Conservation (phyloP, 495 filamentous ascomycete species). For the Aspergillus heteromorphus region DNA sequence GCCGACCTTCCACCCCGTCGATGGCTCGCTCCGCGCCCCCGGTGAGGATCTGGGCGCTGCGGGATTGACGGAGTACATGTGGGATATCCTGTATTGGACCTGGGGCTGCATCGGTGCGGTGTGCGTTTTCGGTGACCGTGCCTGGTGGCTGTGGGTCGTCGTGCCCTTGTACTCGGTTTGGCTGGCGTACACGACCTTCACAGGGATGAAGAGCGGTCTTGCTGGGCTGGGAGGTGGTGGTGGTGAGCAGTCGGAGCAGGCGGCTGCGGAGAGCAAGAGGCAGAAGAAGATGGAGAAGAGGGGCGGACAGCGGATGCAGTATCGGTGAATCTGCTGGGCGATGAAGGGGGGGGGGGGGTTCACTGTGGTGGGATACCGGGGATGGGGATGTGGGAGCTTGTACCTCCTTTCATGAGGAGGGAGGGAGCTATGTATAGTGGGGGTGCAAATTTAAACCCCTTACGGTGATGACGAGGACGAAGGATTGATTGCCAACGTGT, state of each 20-base stretch:
- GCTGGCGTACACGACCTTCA: slow-evolving; percentile 59
- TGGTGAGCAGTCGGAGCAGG: slow-evolving; percentile 11
- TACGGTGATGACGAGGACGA: not conserved
- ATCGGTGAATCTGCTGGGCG: slow-evolving; percentile 34
- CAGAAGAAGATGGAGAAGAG: slow-evolving; percentile 61
- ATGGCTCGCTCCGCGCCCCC: slow-evolving; percentile 62
- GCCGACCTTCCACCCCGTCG: slow-evolving; percentile 58
- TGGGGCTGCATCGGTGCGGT: slow-evolving; percentile 64
- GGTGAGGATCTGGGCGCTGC: slow-evolving; percentile 87
- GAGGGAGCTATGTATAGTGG: not conserved
- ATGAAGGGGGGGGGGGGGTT: too few species aligned
- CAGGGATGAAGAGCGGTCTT: slow-evolving; percentile 61
- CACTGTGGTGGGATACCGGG: not conserved
- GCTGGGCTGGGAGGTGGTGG: slow-evolving; percentile 47
- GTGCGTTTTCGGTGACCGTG: slow-evolving; percentile 66
- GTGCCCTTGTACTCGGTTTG: slow-evolving; percentile 67
- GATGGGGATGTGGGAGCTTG: not conserved
- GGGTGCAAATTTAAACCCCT: too few species aligned
- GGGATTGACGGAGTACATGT: slow-evolving; percentile 95
- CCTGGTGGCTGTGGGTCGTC: slow-evolving; percentile 68
- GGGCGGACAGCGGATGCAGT: slow-evolving; percentile 44
- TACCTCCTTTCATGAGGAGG: too few species aligned
- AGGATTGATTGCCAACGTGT: not conserved
- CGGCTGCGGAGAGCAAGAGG: slow-evolving; percentile 48
- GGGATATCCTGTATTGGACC: slow-evolving; percentile 91